phyloP scores from a whole-genome alignment of 1,139 yeast species.

The Taphrina communis region DNA sequence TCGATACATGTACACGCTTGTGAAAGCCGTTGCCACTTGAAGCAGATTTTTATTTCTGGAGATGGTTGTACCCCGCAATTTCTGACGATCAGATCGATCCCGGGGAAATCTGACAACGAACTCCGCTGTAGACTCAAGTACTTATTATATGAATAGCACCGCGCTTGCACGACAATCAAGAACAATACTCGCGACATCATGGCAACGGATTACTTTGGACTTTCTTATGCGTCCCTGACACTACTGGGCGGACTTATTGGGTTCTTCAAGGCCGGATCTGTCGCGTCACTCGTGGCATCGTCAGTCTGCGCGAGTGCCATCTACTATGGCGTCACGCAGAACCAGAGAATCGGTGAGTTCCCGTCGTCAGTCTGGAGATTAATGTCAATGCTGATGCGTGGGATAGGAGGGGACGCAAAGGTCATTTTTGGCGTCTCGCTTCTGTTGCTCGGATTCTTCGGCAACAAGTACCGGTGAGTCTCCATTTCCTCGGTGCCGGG shows the following conservation, averaged over 20 bases:
- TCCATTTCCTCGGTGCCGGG: too few species aligned
- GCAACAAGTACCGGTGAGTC: constrained; percentile 35
- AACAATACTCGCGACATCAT: too few species aligned
- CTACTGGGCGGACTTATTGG: constrained; percentile 39
- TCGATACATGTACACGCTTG: too few species aligned
- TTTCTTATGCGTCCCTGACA: constrained; percentile 21
- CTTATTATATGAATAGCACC: too few species aligned
- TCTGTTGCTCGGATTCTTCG: constrained; percentile 19
- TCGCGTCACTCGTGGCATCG: constrained; percentile 38
- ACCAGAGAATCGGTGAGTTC: constrained; percentile 13
- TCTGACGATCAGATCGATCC: background rate
- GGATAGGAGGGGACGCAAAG: constrained; percentile 12
- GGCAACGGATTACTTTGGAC: constrained; percentile 19
- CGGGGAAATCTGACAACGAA: too few species aligned
- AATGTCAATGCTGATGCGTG: too few species aligned
- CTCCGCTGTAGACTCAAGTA: too few species aligned
- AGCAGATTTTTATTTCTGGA: background rate
- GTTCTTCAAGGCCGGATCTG: constrained; percentile 34
- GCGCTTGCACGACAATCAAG: too few species aligned
- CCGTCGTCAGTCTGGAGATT: too few species aligned
- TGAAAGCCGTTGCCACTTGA: background rate
- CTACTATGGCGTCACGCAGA: constrained; percentile 26
- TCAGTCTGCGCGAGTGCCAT: constrained; percentile 36
- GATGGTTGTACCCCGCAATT: constrained; percentile 2
- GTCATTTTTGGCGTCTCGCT: constrained; percentile 14